These are phyloP conservation scores for Sugiyamaella xylanicola DNA, from an alignment of 1,139 yeast species.

Conservation along the genomic window DNA sequence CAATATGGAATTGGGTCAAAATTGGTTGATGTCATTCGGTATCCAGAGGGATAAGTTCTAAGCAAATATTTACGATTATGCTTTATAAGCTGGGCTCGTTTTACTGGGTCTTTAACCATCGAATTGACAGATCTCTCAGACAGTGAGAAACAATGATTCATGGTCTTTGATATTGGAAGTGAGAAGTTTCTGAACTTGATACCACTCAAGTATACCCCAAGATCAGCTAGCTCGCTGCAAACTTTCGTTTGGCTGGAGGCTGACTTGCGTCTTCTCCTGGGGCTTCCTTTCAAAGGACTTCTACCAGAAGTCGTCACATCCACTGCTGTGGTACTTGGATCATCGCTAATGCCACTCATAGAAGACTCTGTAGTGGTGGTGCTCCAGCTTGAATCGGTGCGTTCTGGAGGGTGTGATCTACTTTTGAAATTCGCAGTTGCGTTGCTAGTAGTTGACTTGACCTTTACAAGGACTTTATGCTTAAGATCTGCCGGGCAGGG, in stretches of 20 bases:
- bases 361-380: slow-evolving; percentile 19
- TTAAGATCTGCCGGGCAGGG: slow-evolving; percentile 77
- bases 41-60: slow-evolving; percentile 85
- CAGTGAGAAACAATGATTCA: slow-evolving; percentile 82
- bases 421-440: slow-evolving; percentile 1
- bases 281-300: slow-evolving; percentile 11
- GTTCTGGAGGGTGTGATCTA: background rate
- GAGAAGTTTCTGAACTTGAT: slow-evolving; percentile 79
- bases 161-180: slow-evolving; percentile 79
- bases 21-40: slow-evolving; percentile 75
- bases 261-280: slow-evolving; percentile 28
- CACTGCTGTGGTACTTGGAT: slow-evolving; percentile 2
- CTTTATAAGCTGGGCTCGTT: slow-evolving; percentile 55
- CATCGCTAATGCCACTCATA: slow-evolving; percentile 20
- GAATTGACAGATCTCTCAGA: slow-evolving; percentile 69
- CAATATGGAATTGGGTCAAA: slow-evolving; percentile 79
- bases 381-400: slow-evolving; percentile 14
- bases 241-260: slow-evolving; percentile 42
- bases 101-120: slow-evolving; percentile 63
- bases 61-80: slow-evolving; percentile 76
- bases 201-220: slow-evolving; percentile 74
- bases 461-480: slow-evolving; percentile 72
- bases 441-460: slow-evolving; percentile 48
- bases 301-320: background rate
- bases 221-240: slow-evolving; percentile 54